Evolutionary conservation across 2,329 filamentous ascomycete species (phyloP), one percentile per base, ranked within the genome.

Genomic region (Aspergillus glaucus): DNA sequence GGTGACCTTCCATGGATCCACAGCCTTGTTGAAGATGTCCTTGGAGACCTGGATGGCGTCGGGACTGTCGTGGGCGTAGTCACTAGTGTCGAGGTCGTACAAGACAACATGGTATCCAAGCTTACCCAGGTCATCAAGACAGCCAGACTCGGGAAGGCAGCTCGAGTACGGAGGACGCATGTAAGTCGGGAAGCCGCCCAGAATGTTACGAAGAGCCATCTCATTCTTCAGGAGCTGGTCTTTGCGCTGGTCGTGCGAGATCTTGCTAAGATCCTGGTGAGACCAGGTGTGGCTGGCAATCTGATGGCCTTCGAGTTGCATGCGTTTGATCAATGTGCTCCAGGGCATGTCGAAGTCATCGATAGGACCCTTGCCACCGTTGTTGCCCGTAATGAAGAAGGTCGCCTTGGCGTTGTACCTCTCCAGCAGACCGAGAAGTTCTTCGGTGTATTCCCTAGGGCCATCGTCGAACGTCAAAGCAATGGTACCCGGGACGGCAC

Each of bases 391-490:
- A 52, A 86, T 73, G 64, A 86, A 86, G 63, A 87, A 87, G 2
- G 84, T 87, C 1, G 81, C 84, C 54, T 80, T 83, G 12, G 80
- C 82, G 24, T 76, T 70, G 59, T 84, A 82, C 22, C 68, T 71
- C 50, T 75, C 74, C 42, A 87, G 73, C 47, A 84, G 71, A 57
- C 86, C 79, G 10, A 86, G 72, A 10, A 87, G 74, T 51, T 82
- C 77, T 37, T 68, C 66, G 1, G 83, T 86, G 63, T 81, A 85
- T 17, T 74, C 65, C 54, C 79, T 79, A 19, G 83, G 84, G 1
- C 84, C 84, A 61, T 86, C 84, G 55, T 86, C 84, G 55, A 79
- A 86, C 1, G 83, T 86, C 48, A 87, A 63, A 15, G 84, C 84
- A 56, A 87, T 75, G 9, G 79, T 79, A 46, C 82, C 80, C 2